A percentile compares a stretch with the other conserved stretches of the same genome.
phyloP scores from a whole-genome alignment of 2,329 filamentous ascomycete genomes.

The Didymella pinodella region DNA sequence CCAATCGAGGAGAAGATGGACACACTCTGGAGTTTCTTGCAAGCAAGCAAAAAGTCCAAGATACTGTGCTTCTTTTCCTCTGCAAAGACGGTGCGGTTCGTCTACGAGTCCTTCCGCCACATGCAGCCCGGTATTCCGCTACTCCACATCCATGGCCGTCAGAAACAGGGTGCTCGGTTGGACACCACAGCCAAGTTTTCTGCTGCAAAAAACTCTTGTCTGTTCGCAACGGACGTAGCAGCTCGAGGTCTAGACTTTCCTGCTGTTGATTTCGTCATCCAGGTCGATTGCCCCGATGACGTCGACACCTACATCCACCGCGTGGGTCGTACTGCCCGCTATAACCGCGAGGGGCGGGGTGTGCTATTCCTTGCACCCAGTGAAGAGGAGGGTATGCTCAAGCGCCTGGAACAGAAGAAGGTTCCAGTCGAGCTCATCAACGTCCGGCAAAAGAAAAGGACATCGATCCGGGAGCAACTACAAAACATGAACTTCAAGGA shows the following conservation, averaged over 20 bases:
- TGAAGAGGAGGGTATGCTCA: constrained; percentile 91
- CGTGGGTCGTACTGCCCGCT: constrained; percentile 92
- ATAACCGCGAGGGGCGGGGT: constrained; percentile 84
- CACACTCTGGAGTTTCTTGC: constrained; percentile 90
- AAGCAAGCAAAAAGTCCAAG: constrained; percentile 89
- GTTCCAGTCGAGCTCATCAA: constrained; percentile 88
- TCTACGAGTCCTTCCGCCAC: constrained; percentile 91
- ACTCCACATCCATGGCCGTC: constrained; percentile 89
- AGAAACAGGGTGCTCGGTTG: constrained; percentile 87
- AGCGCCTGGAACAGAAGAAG: constrained; percentile 84
- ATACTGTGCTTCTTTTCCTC: constrained; percentile 95
- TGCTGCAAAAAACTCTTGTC: constrained; percentile 79
- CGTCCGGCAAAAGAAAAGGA: constrained; percentile 87
- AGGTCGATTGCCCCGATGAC: constrained; percentile 96
- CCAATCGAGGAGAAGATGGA: constrained; percentile 89
- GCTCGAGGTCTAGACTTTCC: constrained; percentile 95
- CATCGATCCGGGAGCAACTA: constrained; percentile 81
- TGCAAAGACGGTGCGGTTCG: constrained; percentile 94
- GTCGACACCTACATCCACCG: constrained; percentile 97
- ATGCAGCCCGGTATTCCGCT: constrained; percentile 93
- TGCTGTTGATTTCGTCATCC: constrained; percentile 98
- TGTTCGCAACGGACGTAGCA: constrained; percentile 95
- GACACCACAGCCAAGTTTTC: constrained; percentile 89
- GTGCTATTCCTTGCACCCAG: constrained; percentile 91
- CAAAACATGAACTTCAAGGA: constrained; percentile 98